Evolutionary conservation across 208 protist genomes (phyloP).

Genomic region (Leishmania major): DNA sequence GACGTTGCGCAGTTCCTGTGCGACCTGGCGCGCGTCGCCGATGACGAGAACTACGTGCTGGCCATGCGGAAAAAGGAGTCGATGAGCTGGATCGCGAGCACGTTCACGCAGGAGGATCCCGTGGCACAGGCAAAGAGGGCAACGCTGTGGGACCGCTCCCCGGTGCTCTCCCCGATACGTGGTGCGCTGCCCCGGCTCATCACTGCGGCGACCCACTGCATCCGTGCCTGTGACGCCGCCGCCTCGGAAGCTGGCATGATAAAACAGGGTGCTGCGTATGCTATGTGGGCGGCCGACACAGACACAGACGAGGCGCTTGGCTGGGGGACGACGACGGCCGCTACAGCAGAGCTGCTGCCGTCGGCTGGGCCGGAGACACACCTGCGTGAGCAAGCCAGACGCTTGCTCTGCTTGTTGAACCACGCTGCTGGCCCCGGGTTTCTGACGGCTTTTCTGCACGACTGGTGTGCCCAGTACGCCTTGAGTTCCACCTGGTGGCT

Average conservation of each 20-base stretch:
- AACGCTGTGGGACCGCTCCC: constrained; percentile 23
- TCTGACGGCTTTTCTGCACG: constrained; percentile 1
- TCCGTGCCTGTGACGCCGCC: neutral
- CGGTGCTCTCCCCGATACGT: constrained; percentile 19
- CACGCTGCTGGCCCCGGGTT: constrained; percentile 14
- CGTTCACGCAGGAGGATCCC: constrained; percentile 27
- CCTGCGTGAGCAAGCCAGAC: constrained; percentile 1
- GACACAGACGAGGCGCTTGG: constrained; percentile 4
- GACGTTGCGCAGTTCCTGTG: constrained; percentile 21
- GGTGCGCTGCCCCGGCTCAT: constrained; percentile 13
- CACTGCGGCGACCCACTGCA: neutral
- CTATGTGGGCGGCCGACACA: constrained; percentile 8
- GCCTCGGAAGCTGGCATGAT: neutral
- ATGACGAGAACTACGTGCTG: constrained; percentile 23
- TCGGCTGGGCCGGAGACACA: neutral
- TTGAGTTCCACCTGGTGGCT: constrained; percentile 14
- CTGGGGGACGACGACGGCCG: neutral
- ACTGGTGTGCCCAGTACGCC: constrained; percentile 23
- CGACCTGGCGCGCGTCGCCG: constrained; percentile 14
- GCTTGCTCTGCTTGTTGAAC: constrained; percentile 13
- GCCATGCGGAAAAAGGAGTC: constrained; percentile 22
- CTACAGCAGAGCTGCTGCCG: neutral
- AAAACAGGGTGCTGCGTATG: neutral
- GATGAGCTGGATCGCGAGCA: constrained; percentile 38
- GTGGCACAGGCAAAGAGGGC: constrained; percentile 16